phyloP scores from a whole-genome alignment of 2,329 filamentous ascomycete species.

The Colletotrichum caudatum region DNA sequence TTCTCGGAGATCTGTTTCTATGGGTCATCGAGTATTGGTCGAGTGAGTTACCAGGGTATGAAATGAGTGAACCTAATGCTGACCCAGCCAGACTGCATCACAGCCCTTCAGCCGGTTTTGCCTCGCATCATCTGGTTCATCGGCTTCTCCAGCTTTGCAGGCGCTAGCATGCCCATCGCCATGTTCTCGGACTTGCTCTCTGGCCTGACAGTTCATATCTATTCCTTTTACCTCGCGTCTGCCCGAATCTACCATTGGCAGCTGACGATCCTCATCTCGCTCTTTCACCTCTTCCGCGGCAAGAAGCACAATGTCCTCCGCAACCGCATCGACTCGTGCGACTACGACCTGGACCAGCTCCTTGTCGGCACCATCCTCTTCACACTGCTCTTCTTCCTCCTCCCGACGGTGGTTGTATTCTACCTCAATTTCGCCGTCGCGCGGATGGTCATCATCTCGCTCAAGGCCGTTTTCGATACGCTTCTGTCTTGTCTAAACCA shows the following conservation, averaged over 20 bases:
- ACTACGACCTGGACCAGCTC: slow-evolving; percentile 97
- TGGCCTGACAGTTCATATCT: slow-evolving; percentile 92
- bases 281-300: slow-evolving; percentile 98
- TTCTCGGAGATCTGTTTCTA: slow-evolving; percentile 93
- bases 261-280: slow-evolving; percentile 92
- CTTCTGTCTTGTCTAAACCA: slow-evolving; percentile 94
- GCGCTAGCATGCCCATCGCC: slow-evolving; percentile 96
- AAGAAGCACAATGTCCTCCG: slow-evolving; percentile 98
- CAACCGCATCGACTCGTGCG: slow-evolving; percentile 97
- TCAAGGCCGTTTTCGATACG: slow-evolving; percentile 93
- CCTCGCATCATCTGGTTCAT: slow-evolving; percentile 91
- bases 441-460: slow-evolving; percentile 91
- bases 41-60: slow-evolving; percentile 63
- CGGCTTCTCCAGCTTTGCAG: slow-evolving; percentile 93
- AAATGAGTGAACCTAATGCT: slow-evolving; percentile 35
- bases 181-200: slow-evolving; percentile 95
- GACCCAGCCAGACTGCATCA: slow-evolving; percentile 74
- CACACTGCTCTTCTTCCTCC: slow-evolving; percentile 91
- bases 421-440: slow-evolving; percentile 96
- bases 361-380: slow-evolving; percentile 97
- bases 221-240: slow-evolving; percentile 97
- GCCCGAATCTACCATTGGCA: slow-evolving; percentile 99
- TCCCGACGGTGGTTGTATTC: slow-evolving; percentile 96
- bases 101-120: slow-evolving; percentile 81
- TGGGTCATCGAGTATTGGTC: slow-evolving; percentile 99